These are phyloP conservation scores for Magnaporthiopsis incrustans DNA, from an alignment of 2,329 filamentous ascomycete genomes.

Conservation along the genomic window DNA sequence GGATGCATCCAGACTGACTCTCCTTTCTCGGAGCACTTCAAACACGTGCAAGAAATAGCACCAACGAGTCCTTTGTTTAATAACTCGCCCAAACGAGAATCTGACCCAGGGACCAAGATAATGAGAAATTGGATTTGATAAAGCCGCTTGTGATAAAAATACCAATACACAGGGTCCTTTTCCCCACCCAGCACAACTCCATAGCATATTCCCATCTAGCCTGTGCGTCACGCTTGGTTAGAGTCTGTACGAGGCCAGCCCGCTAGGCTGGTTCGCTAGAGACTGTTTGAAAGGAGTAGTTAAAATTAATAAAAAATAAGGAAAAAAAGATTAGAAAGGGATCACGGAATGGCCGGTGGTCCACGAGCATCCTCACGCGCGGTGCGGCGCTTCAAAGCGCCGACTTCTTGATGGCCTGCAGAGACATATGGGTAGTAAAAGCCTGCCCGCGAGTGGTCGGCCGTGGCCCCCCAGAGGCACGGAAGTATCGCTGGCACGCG, in stretches of 20 bases:
- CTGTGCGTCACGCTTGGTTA: not conserved
- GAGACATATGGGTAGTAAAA: not conserved
- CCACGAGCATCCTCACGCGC: not conserved
- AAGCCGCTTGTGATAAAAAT: not conserved
- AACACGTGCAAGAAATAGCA: no score
- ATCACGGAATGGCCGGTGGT: not conserved
- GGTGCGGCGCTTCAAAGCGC: not conserved
- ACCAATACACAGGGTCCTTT: not conserved
- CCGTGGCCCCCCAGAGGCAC: not conserved
- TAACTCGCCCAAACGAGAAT: no score
- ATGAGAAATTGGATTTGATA: not conserved
- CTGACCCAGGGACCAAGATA: no score
- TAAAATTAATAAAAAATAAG: not conserved
- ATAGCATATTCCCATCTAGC: not conserved
- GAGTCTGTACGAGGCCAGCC: no score
- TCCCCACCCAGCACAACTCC: not conserved
- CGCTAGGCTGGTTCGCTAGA: not conserved
- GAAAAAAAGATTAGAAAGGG: not conserved
- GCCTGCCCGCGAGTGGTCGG: constrained; percentile 2
- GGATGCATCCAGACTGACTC: no score
- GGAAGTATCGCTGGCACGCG: constrained; percentile 1
- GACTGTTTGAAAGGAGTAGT: not conserved
- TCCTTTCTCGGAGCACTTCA: no score
- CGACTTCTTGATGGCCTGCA: not conserved
- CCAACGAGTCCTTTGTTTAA: no score